These are phyloP conservation scores for Lecanicillium sp. DNA, from an alignment of 2,329 filamentous ascomycete species.

Conservation along the genomic window DNA sequence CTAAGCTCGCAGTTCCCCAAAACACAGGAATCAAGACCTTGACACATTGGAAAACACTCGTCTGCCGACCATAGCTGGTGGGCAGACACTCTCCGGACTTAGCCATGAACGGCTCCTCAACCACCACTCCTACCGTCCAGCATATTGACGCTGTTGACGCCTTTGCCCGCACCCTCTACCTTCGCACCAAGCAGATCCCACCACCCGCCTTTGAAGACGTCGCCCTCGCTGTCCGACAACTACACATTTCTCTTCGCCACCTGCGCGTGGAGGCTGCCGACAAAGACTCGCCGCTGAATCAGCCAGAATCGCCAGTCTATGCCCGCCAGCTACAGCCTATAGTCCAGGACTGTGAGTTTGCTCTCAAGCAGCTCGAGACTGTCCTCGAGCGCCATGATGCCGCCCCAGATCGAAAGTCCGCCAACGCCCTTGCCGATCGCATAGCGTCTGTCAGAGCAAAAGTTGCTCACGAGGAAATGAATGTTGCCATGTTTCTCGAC, in stretches of 20 bases:
- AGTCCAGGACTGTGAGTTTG: conserved; percentile 46
- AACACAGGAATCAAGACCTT: too few species aligned
- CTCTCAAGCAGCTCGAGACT: conserved; percentile 45
- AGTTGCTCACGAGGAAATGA: conserved; percentile 42
- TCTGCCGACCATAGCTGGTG: too few species aligned
- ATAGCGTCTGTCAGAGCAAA: conserved; percentile 35
- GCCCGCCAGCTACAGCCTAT: conserved; percentile 41
- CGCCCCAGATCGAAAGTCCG: conserved; percentile 17
- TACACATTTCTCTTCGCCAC: conserved; percentile 49
- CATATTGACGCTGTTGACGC: conserved; percentile 48
- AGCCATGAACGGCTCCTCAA: conserved; percentile 4
- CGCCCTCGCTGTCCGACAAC: conserved; percentile 38
- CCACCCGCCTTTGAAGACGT: conserved; percentile 41
- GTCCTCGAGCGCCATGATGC: conserved; percentile 40
- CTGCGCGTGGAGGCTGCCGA: conserved; percentile 50
- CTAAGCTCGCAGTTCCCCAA: too few species aligned
- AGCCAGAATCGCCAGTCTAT: conserved; percentile 31
- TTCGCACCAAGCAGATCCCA: conserved; percentile 37
- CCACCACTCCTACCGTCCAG: conserved; percentile 19
- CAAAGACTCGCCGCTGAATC: conserved; percentile 45
- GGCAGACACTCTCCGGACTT: too few species aligned
- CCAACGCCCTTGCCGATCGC: conserved; percentile 25
- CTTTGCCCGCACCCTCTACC: conserved; percentile 46
- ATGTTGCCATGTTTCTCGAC: conserved; percentile 48
- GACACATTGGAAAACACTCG: too few species aligned